Evolutionary conservation across 2,329 filamentous ascomycete genomes (phyloP), one percentile per base, ranked within the genome.

Genomic region (Epicoccum sorghinum): DNA sequence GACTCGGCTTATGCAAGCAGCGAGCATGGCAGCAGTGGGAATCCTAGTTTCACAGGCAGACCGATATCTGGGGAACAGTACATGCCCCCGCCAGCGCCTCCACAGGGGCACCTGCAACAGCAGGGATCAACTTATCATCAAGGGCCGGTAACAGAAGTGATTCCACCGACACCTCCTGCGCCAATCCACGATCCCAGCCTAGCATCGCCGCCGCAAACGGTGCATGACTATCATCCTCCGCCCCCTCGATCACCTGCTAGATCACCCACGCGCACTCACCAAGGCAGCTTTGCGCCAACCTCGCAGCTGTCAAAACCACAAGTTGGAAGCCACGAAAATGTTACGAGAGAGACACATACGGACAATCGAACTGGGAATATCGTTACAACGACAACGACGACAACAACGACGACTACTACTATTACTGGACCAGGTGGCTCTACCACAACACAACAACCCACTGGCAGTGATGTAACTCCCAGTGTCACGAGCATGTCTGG

Each of bases 1-100:
- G 71, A 74, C 49, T 74, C 71, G 6, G 66, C 71, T 10, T 74
- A 74, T 43, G 68, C 54, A 13, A 70, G 69, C 51, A 72, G 68
- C 49, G 71, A 74, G 50, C 68, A 63, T 6, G 64, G 58, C 23
- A 69, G 56, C 45, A 73, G 68, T 54, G 65, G 58, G 9, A 64
- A 70, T 35, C 68, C 70, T 9, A 73, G 71, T 51, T 70, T 73
- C 46, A 59, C 64, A 25, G 69, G 66, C 45, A 33, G 66, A 39
- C 68, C 66, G 9, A 47, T 61, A 18, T 72, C 69, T 36, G 67
- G 65, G 9, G 69, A 72, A 29, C 68, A 65, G 18, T 62, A 62
- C 45, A 53, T 55, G 10, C 65, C 55, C 18, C 59, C 62, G 18
- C 55, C 59, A 40, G 48, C 55, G 40, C 47, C 55, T 24, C n/a